A percentile compares a stretch with the other conserved stretches of the same genome.
Evolutionary conservation across 2,329 filamentous ascomycete species (phyloP).

Genomic region (Leptographium lundbergii): DNA sequence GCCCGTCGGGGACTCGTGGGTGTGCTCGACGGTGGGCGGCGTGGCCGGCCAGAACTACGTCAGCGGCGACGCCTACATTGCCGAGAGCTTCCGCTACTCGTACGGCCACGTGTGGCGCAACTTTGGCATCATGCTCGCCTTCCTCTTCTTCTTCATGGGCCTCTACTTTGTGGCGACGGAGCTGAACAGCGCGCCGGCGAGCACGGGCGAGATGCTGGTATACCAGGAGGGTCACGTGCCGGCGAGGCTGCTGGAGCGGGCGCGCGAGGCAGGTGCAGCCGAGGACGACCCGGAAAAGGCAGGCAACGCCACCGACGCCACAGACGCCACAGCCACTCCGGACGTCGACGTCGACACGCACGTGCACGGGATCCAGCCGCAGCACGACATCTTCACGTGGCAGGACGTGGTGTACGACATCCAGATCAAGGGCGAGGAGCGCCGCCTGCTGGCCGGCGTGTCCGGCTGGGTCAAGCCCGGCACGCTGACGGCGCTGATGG

Average conservation of each 20-base stretch:
- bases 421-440: conserved; percentile 64
- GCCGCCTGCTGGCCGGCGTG: conserved; percentile 70
- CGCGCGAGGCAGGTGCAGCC: conserved; percentile 14
- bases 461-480: conserved; percentile 91
- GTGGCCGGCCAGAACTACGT: conserved; percentile 37
- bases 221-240: conserved; percentile 27
- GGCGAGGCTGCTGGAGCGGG: conserved; percentile 50
- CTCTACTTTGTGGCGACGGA: conserved; percentile 37
- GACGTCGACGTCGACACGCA: no score
- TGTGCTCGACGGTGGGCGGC: conserved; percentile 48
- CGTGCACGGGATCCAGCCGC: conserved; percentile 24
- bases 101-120: conserved; percentile 55
- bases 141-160: conserved; percentile 44
- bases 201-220: conserved; percentile 2
- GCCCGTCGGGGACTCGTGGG: conserved; percentile 24
- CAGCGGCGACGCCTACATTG: conserved; percentile 44
- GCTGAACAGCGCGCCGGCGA: conserved; percentile 18
- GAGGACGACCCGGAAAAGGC: not conserved
- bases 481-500: conserved; percentile 84
- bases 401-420: conserved; percentile 63
- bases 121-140: conserved; percentile 44
- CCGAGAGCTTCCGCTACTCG: conserved; percentile 41
- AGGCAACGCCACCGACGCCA: not conserved
- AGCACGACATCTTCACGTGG: conserved; percentile 78
- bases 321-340: not conserved